Conservation (phyloP, 2,329 filamentous ascomycete genomes). For the Didymella keratinophila region DNA sequence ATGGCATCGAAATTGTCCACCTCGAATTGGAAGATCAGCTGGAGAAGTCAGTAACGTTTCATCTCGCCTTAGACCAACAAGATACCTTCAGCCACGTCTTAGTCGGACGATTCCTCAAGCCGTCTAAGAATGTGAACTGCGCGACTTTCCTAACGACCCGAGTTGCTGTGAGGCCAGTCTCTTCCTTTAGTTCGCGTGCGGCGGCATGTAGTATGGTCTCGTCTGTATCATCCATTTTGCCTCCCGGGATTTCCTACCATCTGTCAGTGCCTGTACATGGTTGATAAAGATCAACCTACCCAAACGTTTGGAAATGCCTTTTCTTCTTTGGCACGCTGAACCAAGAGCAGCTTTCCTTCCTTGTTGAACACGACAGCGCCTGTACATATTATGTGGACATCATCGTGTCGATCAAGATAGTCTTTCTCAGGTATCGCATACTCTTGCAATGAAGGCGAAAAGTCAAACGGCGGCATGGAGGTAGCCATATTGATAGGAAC, state of each 20-base stretch:
- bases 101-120: slow-evolving; percentile 17
- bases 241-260: slow-evolving; percentile 61
- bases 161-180: slow-evolving; percentile 58
- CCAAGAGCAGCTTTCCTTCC: slow-evolving; percentile 44
- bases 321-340: slow-evolving; percentile 48
- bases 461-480: slow-evolving; percentile 26
- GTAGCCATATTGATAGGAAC: slow-evolving; percentile 12
- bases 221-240: slow-evolving; percentile 57
- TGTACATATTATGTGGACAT: slow-evolving; percentile 40
- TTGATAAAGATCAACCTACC: slow-evolving; percentile 28
- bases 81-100: slow-evolving; percentile 47
- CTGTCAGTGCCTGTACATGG: slow-evolving; percentile 10
- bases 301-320: slow-evolving; percentile 46
- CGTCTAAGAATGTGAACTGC: slow-evolving; percentile 43
- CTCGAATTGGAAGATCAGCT: slow-evolving; percentile 45
- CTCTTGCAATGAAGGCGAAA: slow-evolving; percentile 34
- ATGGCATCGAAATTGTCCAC: slow-evolving; percentile 36
- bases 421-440: slow-evolving; percentile 41
- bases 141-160: slow-evolving; percentile 54
- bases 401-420: slow-evolving; percentile 37
- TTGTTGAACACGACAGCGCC: slow-evolving; percentile 46
- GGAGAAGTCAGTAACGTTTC: background rate
- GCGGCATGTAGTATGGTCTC: slow-evolving; percentile 58
- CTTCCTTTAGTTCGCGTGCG: slow-evolving; percentile 61
- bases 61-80: background rate